Evolutionary conservation across 2,329 filamentous ascomycete genomes (phyloP), one percentile per base, ranked within the genome.

Genomic region (Xylariaceae sp.): DNA sequence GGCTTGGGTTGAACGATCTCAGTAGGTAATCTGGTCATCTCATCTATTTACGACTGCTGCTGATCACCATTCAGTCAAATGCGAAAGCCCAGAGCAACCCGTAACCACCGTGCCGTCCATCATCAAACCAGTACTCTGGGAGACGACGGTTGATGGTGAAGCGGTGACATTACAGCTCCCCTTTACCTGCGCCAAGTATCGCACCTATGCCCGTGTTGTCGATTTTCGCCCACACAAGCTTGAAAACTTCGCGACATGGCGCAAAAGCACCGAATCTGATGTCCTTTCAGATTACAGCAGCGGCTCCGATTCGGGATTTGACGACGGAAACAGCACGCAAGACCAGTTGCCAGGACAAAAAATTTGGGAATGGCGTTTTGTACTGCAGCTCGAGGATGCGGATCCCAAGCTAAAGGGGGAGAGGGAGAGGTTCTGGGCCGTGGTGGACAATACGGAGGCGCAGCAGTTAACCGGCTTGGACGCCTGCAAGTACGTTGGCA

Each of bases 281-380:
- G 61, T 72, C 0, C 70, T 86, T 12, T 79, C 77, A 0, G 77
- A 77, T 52, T 62, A 61, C 47, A 69, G 75, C 22, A 67, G 70
- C 5, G 70, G 55, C 26, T 61, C 58, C 8, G 63, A 66, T 49
- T 63, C 68, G 21, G 65, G 61, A 44, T 64, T 64, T 37, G 64
- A 68, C 15, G 63, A 65, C 18, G 64, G 68, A 5, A 37, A 48
- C 13, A 59, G 55, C 43, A 64, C 53, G 3, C 51, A 66, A 12
- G 55, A 64, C 22, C 60, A 61, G 3, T 67, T 63, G n/a, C 42
- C 66, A 1, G 56, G 60, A n/a, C 36, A 59, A 5, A 67, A 60
- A 12, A 65, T 68, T 7, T 96, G 89, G 88, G 84, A 94, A 68
- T 96, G 92, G 92, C 80, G 81, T 13, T 96, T 96, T 70, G 82